Percentiles rank a stretch among this genome's conserved stretches.
These are phyloP conservation scores for Metschnikowia proteae DNA, from an alignment of 805 yeast species.

Conservation along the genomic window DNA sequence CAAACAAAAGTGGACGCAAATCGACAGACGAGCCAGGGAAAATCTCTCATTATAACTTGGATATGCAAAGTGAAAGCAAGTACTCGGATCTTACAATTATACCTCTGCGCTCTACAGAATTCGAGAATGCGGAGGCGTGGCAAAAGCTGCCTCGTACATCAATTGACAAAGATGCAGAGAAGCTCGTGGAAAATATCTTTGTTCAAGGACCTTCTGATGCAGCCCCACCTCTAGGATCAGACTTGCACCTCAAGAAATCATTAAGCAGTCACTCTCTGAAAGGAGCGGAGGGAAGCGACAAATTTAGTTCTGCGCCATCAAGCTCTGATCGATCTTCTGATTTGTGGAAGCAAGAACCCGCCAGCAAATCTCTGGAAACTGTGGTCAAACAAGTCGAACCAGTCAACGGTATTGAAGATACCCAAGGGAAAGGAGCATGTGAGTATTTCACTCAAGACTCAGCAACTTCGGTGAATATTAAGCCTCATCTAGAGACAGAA, in stretches of 20 bases:
- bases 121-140: constrained; percentile 33
- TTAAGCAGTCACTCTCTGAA: neutral
- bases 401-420: neutral
- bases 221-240: neutral
- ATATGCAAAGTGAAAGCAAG: neutral
- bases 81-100: neutral
- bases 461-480: neutral
- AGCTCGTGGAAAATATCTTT: constrained; percentile 41
- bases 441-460: neutral
- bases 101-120: neutral
- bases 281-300: neutral
- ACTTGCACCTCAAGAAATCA: neutral
- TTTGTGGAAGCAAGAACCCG: constrained; percentile 1
- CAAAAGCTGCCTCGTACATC: constrained; percentile 20
- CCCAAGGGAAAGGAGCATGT: neutral
- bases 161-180: constrained; percentile 32
- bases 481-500: neutral
- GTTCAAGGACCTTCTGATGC: constrained; percentile 10
- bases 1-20: neutral
- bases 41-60: neutral
- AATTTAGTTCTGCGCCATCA: neutral
- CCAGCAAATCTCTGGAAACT: neutral
- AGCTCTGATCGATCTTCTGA: neutral
- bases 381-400: neutral
- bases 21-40: neutral